Base-by-base conservation (phyloP, 2,329 filamentous ascomycete genomes). In the Alternaria sp. region DNA sequence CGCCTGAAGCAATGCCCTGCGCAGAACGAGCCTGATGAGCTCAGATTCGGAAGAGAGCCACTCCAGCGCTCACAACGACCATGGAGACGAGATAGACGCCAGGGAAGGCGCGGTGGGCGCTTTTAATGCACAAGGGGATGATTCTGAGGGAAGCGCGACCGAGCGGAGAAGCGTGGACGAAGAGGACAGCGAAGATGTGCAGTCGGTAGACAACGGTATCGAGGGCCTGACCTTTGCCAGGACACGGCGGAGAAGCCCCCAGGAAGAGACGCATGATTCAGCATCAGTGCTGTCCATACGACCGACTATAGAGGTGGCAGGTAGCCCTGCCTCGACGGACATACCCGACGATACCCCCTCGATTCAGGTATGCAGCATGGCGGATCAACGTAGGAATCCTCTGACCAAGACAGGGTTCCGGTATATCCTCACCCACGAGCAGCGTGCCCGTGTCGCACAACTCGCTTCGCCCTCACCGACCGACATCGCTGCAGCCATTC, bases 401-500 rank as follows among this genome's bases (percentile, higher is more conserved):
- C 70, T 75, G 43, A 73, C 54, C 19, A n/a, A 51, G 61, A 40
- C 66, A 86, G 83, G 86, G 83, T 54, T 89, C 87, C 11, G 65
- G 84, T 57, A 72, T 82, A 15, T 88, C 87, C 19, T 86, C 93
- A 6, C 88, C 90, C n/a, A 87, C 89, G 40, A 93, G 93, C 80
- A 93, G 91, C 73, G 83, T 91, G 40, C 86, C 93, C 26, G 89
- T 90, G 5, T 90, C 90, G 36, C 84, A 90, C 62, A 89, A 88
- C 69, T 90, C 90, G 15, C 86, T 91, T 61, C 86, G 88, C 19
- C 86, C 91, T 68, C 93, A 91, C 70, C 90, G 93, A 13, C 92
- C 91, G 15, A 92, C 92, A 19, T 93, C 93, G 15, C 91, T 97
- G 73, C 89, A 95, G 74, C 95, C 96, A 5, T 99, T 99, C 79